Percentiles rank a stretch among this genome's conserved stretches.
These are phyloP conservation scores for Otatea glauca DNA, from an alignment of 176 grass and related monocot species.

Conservation along the genomic window DNA sequence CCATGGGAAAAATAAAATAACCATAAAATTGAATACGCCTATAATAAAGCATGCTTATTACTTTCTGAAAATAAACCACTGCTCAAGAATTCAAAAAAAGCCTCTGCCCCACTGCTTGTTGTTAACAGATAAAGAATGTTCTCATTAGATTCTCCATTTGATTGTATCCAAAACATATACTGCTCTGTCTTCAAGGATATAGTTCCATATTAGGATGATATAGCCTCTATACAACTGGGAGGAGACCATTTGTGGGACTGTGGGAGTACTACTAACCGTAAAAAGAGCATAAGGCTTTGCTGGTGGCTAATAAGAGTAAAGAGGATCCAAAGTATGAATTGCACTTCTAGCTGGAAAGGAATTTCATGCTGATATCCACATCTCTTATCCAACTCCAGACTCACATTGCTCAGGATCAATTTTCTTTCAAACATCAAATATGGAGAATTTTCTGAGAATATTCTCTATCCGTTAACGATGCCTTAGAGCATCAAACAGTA, in stretches of 20 bases:
- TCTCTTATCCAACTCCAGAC: slow-evolving; percentile 15
- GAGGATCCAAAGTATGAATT: slow-evolving; percentile 19
- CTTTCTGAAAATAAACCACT: neutral
- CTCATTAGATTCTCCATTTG: slow-evolving; percentile 70
- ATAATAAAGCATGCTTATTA: neutral
- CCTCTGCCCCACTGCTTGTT: slow-evolving; percentile 30
- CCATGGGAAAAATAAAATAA: slow-evolving; percentile 12
- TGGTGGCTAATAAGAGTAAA: slow-evolving; percentile 46
- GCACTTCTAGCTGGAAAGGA: neutral
- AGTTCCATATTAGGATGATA: neutral
- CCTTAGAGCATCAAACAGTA: slow-evolving; percentile 33
- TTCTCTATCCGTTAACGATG: slow-evolving; percentile 63
- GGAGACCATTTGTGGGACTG: slow-evolving; percentile 25
- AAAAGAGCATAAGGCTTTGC: slow-evolving; percentile 25
- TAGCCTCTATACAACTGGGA: slow-evolving; percentile 8
- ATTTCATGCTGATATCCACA: neutral
- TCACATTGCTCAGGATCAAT: neutral
- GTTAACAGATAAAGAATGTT: slow-evolving; percentile 71
- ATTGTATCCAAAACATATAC: slow-evolving; percentile 38
- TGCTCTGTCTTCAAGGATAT: slow-evolving; percentile 23
- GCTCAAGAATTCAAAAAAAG: slow-evolving; percentile 27
- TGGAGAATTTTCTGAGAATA: slow-evolving; percentile 66
- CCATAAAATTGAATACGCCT: neutral
- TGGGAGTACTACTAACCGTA: slow-evolving; percentile 6
- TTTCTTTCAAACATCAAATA: slow-evolving; percentile 52